Base-by-base conservation (phyloP, 2,329 filamentous ascomycete species). In the Arthrobotrys conoides region DNA sequence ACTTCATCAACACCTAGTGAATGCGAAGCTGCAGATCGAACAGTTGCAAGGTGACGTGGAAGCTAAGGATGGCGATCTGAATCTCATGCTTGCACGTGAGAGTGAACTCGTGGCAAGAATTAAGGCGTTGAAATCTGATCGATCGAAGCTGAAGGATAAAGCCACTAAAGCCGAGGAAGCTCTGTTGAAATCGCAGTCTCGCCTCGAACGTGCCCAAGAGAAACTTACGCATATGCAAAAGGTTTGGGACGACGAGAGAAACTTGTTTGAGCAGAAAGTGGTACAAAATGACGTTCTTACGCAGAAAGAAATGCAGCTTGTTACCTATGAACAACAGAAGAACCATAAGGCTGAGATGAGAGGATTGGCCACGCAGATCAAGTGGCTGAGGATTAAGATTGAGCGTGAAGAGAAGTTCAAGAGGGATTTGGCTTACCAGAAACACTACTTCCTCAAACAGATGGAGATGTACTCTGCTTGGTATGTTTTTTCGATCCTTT, bases 381-480 rank as follows among this genome's bases (percentile, higher is more conserved):
- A 94, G 82, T 98, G 93, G 90, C 90, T 98, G 84, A 90, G 94
- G 82, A 93, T 93, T 1, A 90, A 91, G 66, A 92, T 92, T 86
- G 88, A 90, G 83, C 89, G 96, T 36, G 95, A 97, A 85, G 90
- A 93, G 81, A 89, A 89, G 64, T 91, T 98, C 85, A 89, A 96
- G 49, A 88, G 89, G 80, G 93, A 94, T 82, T 89, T 95, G 36
- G 92, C 92, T 8, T 97, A 91, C 85, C 93, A 93, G 80, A 99
- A 99, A 88, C 90, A 89, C 81, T 94, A 93, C 84, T 89, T 97
- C 85, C 85, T 91, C 82, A 87, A 93, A 84, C 90, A 93, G 84
- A 89, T 96, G 68, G 90, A 94, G 82, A 90, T 97, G 82, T 94
- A 93, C 82, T 91, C 93, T 83, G 91, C 93, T 86, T 98, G 94